phyloP scores from a whole-genome alignment of 495 filamentous ascomycete genomes.

The Pseudotulostoma volvatum region DNA sequence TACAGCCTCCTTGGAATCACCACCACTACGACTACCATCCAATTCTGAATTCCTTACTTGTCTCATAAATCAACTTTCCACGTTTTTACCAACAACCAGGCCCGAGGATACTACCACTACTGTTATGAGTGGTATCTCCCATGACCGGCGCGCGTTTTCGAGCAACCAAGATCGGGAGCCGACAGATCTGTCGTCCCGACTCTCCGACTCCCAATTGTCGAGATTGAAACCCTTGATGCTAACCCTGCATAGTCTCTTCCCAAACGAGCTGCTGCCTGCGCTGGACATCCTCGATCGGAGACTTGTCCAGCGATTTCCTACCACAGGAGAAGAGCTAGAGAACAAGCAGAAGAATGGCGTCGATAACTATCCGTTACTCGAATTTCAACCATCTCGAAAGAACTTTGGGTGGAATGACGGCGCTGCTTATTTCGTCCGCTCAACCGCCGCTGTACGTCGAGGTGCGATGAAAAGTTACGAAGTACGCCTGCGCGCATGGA shows the following conservation, averaged over 20 bases:
- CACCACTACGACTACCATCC: too few species aligned
- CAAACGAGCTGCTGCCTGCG: slow-evolving; percentile 47
- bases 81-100: slow-evolving; percentile 1
- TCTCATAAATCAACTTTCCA: slow-evolving; percentile 4
- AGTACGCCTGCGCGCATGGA: slow-evolving; percentile 64
- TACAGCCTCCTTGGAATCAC: too few species aligned
- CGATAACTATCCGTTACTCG: background rate
- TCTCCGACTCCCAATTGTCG: slow-evolving; percentile 9
- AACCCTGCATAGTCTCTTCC: slow-evolving; percentile 38
- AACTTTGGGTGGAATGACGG: background rate
- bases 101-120: too few species aligned
- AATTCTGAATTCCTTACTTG: slow-evolving; percentile 3
- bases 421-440: slow-evolving; percentile 1
- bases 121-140: too few species aligned
- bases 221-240: slow-evolving; percentile 28
- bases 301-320: slow-evolving; percentile 35
- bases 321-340: background rate
- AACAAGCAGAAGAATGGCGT: background rate
- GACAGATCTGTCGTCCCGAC: slow-evolving; percentile 9
- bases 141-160: too few species aligned
- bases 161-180: too few species aligned
- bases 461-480: slow-evolving; percentile 37
- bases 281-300: slow-evolving; percentile 67
- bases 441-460: slow-evolving; percentile 6
- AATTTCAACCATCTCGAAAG: too few species aligned